A percentile compares a stretch with the other conserved stretches of the same genome.
These are phyloP conservation scores for Pleurotus djamor DNA, from an alignment of 768 basidiomycete genomes.

Conservation along the genomic window DNA sequence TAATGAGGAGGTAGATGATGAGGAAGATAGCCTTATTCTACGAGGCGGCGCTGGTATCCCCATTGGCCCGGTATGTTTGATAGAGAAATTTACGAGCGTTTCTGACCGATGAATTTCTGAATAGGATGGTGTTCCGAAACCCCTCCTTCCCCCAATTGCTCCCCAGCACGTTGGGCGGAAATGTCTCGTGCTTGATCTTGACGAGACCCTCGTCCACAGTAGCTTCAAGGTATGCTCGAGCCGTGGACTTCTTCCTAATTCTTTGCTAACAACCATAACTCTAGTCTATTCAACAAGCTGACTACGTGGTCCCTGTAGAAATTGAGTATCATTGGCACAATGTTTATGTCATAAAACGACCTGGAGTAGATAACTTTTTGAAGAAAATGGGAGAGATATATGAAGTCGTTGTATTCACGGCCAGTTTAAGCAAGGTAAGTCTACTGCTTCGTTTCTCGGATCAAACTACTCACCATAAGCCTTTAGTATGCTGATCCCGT, in stretches of 20 bases:
- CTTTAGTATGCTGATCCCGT: slow-evolving; percentile 96
- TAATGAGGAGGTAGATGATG: slow-evolving; percentile 62
- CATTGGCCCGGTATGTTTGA: slow-evolving; percentile 61
- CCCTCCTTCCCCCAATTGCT: slow-evolving; percentile 83
- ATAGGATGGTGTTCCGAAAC: slow-evolving; percentile 84
- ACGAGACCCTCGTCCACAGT: slow-evolving; percentile 96
- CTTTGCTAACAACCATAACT: background rate
- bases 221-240: slow-evolving; percentile 83
- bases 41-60: slow-evolving; percentile 83
- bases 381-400: slow-evolving; percentile 99
- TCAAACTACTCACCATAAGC: no score
- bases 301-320: slow-evolving; percentile 98
- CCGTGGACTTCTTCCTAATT: background rate
- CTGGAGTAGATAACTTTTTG: slow-evolving; percentile 95
- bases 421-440: slow-evolving; percentile 90
- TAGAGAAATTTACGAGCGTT: background rate
- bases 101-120: background rate
- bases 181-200: slow-evolving; percentile 94
- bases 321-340: slow-evolving; percentile 99
- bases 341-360: slow-evolving; percentile 98
- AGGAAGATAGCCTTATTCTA: slow-evolving; percentile 73
- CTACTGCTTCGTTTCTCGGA: no score
- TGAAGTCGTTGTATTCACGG: slow-evolving; percentile 97
- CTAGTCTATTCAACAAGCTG: slow-evolving; percentile 93
- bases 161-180: slow-evolving; percentile 85